Base-by-base conservation (phyloP, 306 rosid genomes). In the Citrullus colocynthis region DNA sequence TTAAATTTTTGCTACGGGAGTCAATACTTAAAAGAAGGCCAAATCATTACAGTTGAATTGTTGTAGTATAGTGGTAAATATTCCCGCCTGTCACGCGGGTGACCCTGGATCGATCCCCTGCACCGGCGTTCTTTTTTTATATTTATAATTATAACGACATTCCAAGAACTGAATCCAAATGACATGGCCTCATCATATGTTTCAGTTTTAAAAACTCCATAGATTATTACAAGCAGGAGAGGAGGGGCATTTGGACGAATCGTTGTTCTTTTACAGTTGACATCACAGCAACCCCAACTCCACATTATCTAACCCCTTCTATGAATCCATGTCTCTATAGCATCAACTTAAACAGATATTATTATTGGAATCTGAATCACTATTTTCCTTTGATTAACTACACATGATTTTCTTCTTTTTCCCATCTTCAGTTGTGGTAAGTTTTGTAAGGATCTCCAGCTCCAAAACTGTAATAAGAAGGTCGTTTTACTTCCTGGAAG, bases 251-350 rank as follows among this genome's bases (percentile, higher is more conserved):
- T 89, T 85, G 93, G 91, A 91, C 80, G 91, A 79, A 79, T 84
- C 85, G 81, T 88, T 81, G 81, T 83, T 86, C 76, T 77, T 24
- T 24, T 87, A 93, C 93, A 88, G 77, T 63, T 84, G 30, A 88
- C 98, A 93, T 91, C 89, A 80, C 95, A 91, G 89, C 90, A 88
- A 88, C 76, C 91, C 96, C 85, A 81, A 88, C 94, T 89, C 89
- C 90, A 87, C 39, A 70, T 82, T 70, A 66, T 80, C 82, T 75
- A 65, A 75, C 30, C 5, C 45, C 79, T 59, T 69, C 54, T 44
- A 15, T 66, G 82, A 11, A 71, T 71, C n/a, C 37, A 70, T 44
- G 36, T 69, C 75, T 44, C 54, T 44, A 44, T 4, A 39, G 32
- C 16, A 65, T 20, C 18, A n/a, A 5, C 54, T 67, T n/a, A 12